Conservation (phyloP, 2,329 filamentous ascomycete species). For the Fusarium irregulare region DNA sequence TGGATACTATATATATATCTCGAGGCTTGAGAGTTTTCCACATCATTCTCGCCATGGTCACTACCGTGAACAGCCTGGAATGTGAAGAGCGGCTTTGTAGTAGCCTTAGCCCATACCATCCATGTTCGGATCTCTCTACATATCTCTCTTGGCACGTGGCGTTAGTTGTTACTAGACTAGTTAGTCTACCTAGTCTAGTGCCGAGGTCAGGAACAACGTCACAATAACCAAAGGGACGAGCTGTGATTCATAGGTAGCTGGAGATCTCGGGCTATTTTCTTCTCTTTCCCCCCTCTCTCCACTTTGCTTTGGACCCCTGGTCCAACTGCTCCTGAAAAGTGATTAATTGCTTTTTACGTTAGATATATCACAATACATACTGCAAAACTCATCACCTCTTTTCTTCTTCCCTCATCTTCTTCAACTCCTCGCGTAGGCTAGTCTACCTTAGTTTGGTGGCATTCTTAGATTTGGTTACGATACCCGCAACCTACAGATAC, state of each 20-base stretch:
- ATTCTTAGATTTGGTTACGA: background rate
- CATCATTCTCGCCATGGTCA: background rate
- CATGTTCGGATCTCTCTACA: conserved; percentile 7
- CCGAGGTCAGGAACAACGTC: conserved; percentile 5
- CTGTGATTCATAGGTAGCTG: background rate
- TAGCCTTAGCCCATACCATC: background rate
- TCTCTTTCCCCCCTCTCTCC: background rate
- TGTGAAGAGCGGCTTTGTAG: conserved; percentile 6
- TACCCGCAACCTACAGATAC: background rate
- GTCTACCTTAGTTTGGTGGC: background rate
- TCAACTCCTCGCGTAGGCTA: background rate
- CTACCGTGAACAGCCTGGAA: conserved; percentile 7
- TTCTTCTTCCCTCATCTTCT: background rate
- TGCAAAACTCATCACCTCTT: background rate
- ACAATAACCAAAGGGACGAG: background rate
- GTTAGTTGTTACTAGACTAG: background rate
- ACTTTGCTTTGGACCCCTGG: conserved; percentile 8
- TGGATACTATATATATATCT: background rate
- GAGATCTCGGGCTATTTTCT: background rate
- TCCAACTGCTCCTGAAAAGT: background rate
- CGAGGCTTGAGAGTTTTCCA: background rate
- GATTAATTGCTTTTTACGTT: conserved; percentile 1
- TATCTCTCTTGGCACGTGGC: conserved; percentile 9
- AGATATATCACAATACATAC: background rate
- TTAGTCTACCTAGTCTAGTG: background rate